Percentiles rank a stretch among this genome's conserved stretches.
Conservation (phyloP, 257 asterid species). For the Rubia yunnanensis region DNA sequence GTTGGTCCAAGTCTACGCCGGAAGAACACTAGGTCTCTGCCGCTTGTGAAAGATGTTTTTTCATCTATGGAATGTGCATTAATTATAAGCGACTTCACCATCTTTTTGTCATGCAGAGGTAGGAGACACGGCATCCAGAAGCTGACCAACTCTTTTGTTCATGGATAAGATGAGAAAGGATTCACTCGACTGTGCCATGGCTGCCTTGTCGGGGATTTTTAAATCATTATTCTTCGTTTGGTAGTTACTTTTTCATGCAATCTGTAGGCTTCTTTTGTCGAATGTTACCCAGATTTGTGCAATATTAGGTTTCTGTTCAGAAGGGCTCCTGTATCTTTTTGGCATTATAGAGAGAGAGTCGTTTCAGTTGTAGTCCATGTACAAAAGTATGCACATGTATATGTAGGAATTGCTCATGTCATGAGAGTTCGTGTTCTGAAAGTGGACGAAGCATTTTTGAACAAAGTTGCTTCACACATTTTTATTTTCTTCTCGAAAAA, state of each 20-base stretch:
- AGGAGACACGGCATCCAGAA: not conserved
- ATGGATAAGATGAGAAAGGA: constrained; percentile 7
- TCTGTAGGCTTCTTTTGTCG: constrained; percentile 3
- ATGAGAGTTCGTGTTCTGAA: not conserved
- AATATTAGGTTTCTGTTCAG: not conserved
- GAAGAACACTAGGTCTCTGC: not conserved
- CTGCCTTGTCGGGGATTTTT: not conserved
- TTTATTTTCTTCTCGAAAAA: not conserved
- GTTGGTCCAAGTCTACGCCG: not conserved
- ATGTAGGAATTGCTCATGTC: not conserved
- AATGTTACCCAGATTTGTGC: not conserved
- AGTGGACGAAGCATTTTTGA: not conserved
- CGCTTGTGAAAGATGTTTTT: constrained; percentile 9
- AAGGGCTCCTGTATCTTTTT: constrained; percentile 1
- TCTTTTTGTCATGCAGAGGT: constrained; percentile 3
- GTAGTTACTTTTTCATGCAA: not conserved
- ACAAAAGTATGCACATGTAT: constrained; percentile 4
- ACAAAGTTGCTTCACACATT: not conserved
- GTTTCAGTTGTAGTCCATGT: constrained; percentile 4
- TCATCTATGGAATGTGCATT: not conserved
- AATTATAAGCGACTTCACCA: not conserved
- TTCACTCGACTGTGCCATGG: not conserved
- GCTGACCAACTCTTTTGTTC: not conserved
- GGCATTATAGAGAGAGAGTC: constrained; percentile 10
- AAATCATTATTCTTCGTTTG: not conserved